Evolutionary conservation across 1,284 basidiomycete genomes (phyloP), one percentile per base, ranked within the genome.

Genomic region (Ganoderma boninense): DNA sequence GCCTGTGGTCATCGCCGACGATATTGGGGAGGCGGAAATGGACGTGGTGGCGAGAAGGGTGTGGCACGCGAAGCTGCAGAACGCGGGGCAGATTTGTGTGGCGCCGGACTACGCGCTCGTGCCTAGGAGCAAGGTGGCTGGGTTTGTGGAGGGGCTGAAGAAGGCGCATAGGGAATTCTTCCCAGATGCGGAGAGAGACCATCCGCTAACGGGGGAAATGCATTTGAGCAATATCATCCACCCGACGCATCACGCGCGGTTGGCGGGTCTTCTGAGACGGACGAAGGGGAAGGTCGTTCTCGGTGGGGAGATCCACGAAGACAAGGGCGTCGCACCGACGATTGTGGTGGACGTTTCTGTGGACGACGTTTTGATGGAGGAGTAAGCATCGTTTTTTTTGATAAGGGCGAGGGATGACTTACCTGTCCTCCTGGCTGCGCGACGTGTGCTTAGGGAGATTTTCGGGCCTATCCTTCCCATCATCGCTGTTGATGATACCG

Each of bases 381-480:
- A 89, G 84, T 86, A 66, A 69, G 81, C 79, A 4, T 49, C 44
- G 2, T 16, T 40, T 16, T 40, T 14, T 42, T 5, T n/a, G 11
- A 29, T 20, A 6, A 26, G 26, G 38, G 16, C 16, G 54, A 20
- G 32, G 2, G 16, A 57, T 57, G 32, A 20, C 54, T 32, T 32
- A 10, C 54, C 2, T 32, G 4, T 60, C 14, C 32, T 29, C 61
- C 10, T 49, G 18, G 16, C 26, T 56, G 64, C 66, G 54, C 10
- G 60, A 35, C 18, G 29, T 6, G 54, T 40, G 26, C 35, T 32
- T 7, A 89, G 88, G 63, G 91, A 93, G 78, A 81, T 91, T 16
- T 92, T 94, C 77, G 93, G 91, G 0, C 92, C 92, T 0, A 79
- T 94, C 26, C 78, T 94, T 2, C 87, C 91, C 5, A 86, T 95